Evolutionary conservation across 2,329 filamentous ascomycete species (phyloP).

Genomic region (Pseudogymnoascus pannorum): DNA sequence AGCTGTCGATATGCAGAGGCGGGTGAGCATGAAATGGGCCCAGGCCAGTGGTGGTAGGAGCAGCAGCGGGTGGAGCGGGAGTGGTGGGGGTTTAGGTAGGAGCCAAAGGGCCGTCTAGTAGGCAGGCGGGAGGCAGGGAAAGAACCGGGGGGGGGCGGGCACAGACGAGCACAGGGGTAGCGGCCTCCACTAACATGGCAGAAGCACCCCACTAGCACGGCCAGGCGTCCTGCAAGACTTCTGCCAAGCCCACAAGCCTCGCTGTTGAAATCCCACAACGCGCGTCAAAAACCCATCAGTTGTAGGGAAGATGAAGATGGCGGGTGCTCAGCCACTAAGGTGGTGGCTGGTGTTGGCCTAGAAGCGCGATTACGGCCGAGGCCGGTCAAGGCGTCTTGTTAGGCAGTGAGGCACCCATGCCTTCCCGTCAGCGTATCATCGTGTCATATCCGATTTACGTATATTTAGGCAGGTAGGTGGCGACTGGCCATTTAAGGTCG

Average conservation of each 20-base stretch:
- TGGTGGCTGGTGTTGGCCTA: background rate
- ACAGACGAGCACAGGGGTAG: background rate
- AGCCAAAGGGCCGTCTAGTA: background rate
- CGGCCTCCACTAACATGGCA: background rate
- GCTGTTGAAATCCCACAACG: conserved; percentile 1
- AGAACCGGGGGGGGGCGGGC: background rate
- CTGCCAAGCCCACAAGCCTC: background rate
- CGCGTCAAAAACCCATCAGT: background rate
- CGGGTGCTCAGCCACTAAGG: conserved; percentile 1
- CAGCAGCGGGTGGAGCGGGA: background rate
- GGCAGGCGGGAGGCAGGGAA: background rate
- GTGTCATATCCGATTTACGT: background rate
- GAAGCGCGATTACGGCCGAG: background rate
- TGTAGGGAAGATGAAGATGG: background rate
- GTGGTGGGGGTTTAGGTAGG: background rate
- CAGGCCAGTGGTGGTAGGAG: background rate
- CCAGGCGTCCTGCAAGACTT: conserved; percentile 4
- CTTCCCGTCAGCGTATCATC: background rate
- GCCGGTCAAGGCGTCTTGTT: background rate
- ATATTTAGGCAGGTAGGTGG: background rate
- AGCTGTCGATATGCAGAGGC: background rate
- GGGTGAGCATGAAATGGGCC: background rate
- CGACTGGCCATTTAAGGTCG: background rate
- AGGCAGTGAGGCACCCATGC: background rate
- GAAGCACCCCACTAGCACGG: background rate